Evolutionary conservation across 2,329 filamentous ascomycete genomes (phyloP).

Genomic region (Fusarium falciforme): DNA sequence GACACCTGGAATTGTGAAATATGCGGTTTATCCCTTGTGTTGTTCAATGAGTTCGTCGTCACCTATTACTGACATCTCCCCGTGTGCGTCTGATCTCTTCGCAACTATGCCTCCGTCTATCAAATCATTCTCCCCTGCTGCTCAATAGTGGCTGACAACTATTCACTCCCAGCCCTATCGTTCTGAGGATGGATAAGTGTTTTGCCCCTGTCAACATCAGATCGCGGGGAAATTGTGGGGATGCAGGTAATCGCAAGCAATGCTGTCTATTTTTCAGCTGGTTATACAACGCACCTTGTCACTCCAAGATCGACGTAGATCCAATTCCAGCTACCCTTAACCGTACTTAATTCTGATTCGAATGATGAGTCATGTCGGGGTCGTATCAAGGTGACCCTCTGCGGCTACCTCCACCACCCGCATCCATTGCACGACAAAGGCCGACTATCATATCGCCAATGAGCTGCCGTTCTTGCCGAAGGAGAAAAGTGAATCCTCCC

Average conservation of each 20-base stretch:
- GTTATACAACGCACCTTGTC: not conserved
- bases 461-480: slow-evolving; percentile 24
- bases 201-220: not conserved
- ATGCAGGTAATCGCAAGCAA: not conserved
- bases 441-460: slow-evolving; percentile 4
- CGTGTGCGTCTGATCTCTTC: too few species aligned
- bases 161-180: not conserved
- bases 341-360: not conserved
- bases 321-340: not conserved
- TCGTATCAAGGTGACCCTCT: not conserved
- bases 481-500: slow-evolving; percentile 11
- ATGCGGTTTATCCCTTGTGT: too few species aligned
- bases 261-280: not conserved
- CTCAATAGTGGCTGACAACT: not conserved
- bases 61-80: too few species aligned
- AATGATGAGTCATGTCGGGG: not conserved
- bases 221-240: not conserved
- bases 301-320: not conserved
- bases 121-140: too few species aligned
- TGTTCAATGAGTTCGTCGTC: too few species aligned
- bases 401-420: not conserved
- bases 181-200: not conserved
- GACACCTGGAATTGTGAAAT: too few species aligned
- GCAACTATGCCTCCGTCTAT: too few species aligned
- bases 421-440: not conserved